These are phyloP conservation scores for Chenopodium quinoa DNA, from an alignment of 148 eudicot species.

Conservation along the genomic window DNA sequence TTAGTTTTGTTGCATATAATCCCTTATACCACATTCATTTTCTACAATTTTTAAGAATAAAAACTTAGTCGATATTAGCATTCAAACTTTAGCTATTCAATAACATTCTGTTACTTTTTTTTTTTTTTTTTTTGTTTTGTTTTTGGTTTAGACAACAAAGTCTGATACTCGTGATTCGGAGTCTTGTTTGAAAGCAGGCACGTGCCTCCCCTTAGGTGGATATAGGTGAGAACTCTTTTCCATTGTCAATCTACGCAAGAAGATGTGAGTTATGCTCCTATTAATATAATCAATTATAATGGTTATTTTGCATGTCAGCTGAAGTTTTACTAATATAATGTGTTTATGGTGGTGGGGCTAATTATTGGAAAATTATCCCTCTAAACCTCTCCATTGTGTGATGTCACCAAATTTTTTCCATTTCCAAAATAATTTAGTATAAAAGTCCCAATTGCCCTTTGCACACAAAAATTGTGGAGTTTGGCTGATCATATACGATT, in stretches of 20 bases:
- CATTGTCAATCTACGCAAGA: constrained; percentile 5
- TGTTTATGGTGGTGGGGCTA: no score
- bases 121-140: neutral
- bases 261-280: neutral
- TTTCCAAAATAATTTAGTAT: no score
- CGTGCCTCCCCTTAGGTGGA: constrained; percentile 95
- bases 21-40: neutral
- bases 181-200: constrained; percentile 74
- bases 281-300: neutral
- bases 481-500: no score
- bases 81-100: neutral
- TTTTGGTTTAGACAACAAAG: constrained; percentile 69
- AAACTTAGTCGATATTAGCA: neutral
- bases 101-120: neutral
- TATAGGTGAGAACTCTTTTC: constrained; percentile 63
- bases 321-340: neutral
- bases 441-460: no score
- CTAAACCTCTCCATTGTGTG: no score
- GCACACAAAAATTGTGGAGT: no score
- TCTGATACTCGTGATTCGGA: constrained; percentile 79
- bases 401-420: no score
- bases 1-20: neutral
- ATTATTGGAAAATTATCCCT: no score
- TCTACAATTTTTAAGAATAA: neutral
- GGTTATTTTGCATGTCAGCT: neutral